Evolutionary conservation across 2,329 filamentous ascomycete genomes (phyloP), one percentile per base, ranked within the genome.

Genomic region (Sporothrix brasiliensis): DNA sequence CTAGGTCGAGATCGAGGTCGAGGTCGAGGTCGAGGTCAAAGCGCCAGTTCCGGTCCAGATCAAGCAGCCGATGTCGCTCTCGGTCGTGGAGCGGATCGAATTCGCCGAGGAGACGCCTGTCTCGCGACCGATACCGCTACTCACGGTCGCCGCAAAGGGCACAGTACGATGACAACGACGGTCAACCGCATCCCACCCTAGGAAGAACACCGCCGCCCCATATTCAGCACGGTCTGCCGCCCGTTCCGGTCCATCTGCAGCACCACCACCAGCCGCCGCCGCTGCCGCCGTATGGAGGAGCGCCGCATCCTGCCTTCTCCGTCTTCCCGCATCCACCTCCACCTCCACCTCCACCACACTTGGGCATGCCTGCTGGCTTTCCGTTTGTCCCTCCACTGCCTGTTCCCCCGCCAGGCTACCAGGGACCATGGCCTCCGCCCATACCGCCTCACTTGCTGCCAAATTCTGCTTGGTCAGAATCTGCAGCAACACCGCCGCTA

Each of bases 351-450:
- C 61, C 53, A 5, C 66, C 21, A 1, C 30, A 30, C 27, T 11
- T 19, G 2, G 47, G 58, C 11, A 47, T 63, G 58, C 11, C 16
- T 11, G 49, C n/a, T 9, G 49, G 44, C 9, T 70, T 73, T 3
- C 56, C 68, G 0, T 53, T 66, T n/a, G 56, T 67, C 2, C 68
- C 68, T 4, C 68, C 60, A 4, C 52, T 53, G n/a, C 68, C 71
- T 13, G 60, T 53, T 10, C 71, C 66, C 6, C 72, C 73, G 10
- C 67, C 69, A 16, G 63, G 70, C 65, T 74, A 71, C 52, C 68
- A 72, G 5, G 73, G 73, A 2, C 70, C 24, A 16, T 74, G 73
- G 73, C 73, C 73, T 3, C 73, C 69, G 19, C 70, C 69, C 4
- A 39, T 70, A 6, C 73, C 73, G 1, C 60, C 52, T 19, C 63